Base-by-base conservation (phyloP, 139 green algal genomes). In the Pycnococcus provasolii region DNA sequence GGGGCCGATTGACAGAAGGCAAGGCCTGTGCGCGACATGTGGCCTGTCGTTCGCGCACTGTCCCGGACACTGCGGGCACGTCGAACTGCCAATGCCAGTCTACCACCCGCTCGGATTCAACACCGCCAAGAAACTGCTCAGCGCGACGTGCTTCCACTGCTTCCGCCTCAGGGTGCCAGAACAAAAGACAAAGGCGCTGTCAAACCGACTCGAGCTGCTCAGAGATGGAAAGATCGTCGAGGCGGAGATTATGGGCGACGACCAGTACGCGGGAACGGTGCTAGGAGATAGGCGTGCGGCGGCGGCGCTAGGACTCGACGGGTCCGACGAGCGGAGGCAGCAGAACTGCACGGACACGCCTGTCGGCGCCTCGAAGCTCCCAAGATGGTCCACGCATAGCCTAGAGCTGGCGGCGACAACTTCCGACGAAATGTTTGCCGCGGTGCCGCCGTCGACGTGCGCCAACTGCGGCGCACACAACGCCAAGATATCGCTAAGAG, bases 21-120 rank as follows among this genome's bases (percentile, higher is more conserved):
- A 41, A 76, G 70, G 88, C 91, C 67, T 58, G 58, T 99, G 92
- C 68, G 67, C 61, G 42, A 97, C 93, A 0, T 99, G 93, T 72
- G 69, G 75, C 1, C 83, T 95, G n/a, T 59, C 60, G 26, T 66
- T 77, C 51, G 60, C 64, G 13, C 62, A 79, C n/a, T 99, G 93
- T 74, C 88, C 89, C 2, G 93, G 93, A 1, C 93, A 99, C 76
- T 97, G 97, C 81, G 93, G 93, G 3, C 93, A 96, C 80, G 84
- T 99, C 7, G 90, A 96, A 61, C 80, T 99, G 67, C 83, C 89
- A 1, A 83, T 97, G 45, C 89, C 90, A 0, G 85, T 97, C n/a
- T 99, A 97, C 84, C 96, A 99, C 72, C 91, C 93, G 0, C 69
- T 97, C 15, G 77, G 96, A 0, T 96, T 97, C 68, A 75, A 75